A percentile compares a stretch with the other conserved stretches of the same genome.
These are phyloP conservation scores for Talaromyces proteolyticus DNA, from an alignment of 495 filamentous ascomycete species.

Conservation along the genomic window DNA sequence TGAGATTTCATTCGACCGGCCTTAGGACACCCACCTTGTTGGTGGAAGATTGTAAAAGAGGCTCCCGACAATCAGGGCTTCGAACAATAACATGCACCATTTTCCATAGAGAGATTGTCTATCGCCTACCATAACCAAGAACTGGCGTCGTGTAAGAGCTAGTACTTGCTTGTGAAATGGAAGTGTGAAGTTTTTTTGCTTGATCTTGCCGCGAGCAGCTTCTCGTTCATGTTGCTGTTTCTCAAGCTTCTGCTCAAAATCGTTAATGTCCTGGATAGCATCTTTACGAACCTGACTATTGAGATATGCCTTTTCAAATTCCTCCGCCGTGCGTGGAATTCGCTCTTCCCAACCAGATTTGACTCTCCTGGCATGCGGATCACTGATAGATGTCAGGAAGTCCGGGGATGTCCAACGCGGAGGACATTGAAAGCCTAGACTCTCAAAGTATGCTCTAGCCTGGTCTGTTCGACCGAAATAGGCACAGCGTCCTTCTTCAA, in stretches of 20 bases:
- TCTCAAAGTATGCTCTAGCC: slow-evolving; percentile 57
- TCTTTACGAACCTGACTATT: slow-evolving; percentile 34
- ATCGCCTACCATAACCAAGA: slow-evolving; percentile 60
- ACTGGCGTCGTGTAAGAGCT: slow-evolving; percentile 62
- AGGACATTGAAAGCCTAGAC: slow-evolving; percentile 55
- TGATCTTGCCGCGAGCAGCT: slow-evolving; percentile 35
- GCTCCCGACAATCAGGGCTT: slow-evolving; percentile 70
- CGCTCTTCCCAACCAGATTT: slow-evolving; percentile 52
- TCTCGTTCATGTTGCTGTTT: slow-evolving; percentile 39
- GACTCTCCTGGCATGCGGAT: slow-evolving; percentile 54
- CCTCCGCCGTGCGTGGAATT: slow-evolving; percentile 52
- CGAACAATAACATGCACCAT: slow-evolving; percentile 60
- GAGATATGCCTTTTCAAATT: slow-evolving; percentile 50
- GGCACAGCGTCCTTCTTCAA: slow-evolving; percentile 59
- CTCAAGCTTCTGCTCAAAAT: slow-evolving; percentile 47
- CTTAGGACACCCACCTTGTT: slow-evolving; percentile 32
- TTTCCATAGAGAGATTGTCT: slow-evolving; percentile 41
- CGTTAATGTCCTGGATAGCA: slow-evolving; percentile 34
- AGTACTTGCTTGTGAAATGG: slow-evolving; percentile 61
- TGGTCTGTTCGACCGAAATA: slow-evolving; percentile 57
- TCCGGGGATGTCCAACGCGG: slow-evolving; percentile 62
- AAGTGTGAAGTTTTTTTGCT: slow-evolving; percentile 57
- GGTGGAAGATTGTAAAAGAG: slow-evolving; percentile 66
- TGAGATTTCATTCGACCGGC: not conserved
- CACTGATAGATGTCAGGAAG: slow-evolving; percentile 63